Base-by-base conservation (phyloP, 2,329 filamentous ascomycete species). In the Dendryphion nanum region DNA sequence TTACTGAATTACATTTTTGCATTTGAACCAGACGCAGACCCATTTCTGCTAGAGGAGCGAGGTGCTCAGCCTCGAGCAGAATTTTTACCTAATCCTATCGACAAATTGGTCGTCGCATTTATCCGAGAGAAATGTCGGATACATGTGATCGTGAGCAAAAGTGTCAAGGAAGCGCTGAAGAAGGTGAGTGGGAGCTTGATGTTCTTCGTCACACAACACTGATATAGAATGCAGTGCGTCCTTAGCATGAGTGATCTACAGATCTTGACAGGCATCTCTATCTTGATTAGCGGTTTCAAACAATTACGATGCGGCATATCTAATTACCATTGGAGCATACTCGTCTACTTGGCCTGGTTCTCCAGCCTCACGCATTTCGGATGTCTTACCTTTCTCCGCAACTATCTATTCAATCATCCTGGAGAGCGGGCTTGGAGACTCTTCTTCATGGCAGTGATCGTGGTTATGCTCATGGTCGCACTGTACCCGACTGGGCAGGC, bases 211-310 rank as follows among this genome's bases (percentile, higher is more conserved):
- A 26, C 23, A 26, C 8, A 26, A 26, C 29, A 16, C 29, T 30
- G 16, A 30, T 10, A 7, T 15, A 30, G 5, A 17, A 17, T 13
- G 20, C 18, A 44, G 48, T 38, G 41, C 16, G 41, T 51, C 33
- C 42, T 45, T 10, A 37, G 37, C 2, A 42, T 49, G 34, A 47
- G 46, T 29, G 48, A 51, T 21, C 29, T 47, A 6, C 46, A 51
- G 32, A 16, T 49, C 4, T 30, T 51, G 6, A 47, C 48, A 1
- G 45, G 46, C 2, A 30, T 49, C 1, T 43, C 46, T 3, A 49
- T 51, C 17, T 12, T 51, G 13, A 49, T 45, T 3, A 45, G 43
- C 24, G 48, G 45, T 2, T 51, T 42, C 17, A 30, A 44, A 5
- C 48, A 49, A 29, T 18, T 51, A 2, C 35, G 30, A 6, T 42